Percentiles rank a stretch among this genome's conserved stretches.
phyloP scores from a whole-genome alignment of 2,329 filamentous ascomycete species.

The Chrysosphaeria jannelii region DNA sequence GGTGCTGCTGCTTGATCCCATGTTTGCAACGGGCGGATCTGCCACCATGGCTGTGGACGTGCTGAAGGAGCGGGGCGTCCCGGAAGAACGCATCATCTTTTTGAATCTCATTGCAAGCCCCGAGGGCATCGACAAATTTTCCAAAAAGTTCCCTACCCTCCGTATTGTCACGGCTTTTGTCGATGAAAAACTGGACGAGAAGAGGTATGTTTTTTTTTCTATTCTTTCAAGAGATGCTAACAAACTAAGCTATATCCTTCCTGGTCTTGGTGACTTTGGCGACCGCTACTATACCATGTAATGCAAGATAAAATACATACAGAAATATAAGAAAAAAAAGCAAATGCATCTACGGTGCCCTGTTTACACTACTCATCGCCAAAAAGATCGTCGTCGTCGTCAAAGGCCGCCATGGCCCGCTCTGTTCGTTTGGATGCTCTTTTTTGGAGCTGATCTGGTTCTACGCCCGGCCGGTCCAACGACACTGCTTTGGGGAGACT shows the following conservation, averaged over 20 bases:
- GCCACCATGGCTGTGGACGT: constrained; percentile 94
- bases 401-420: too few species aligned
- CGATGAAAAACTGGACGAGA: constrained; percentile 77
- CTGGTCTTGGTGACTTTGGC: constrained; percentile 81
- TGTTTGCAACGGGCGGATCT: constrained; percentile 93
- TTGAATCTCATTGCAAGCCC: constrained; percentile 95
- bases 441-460: too few species aligned
- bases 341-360: too few species aligned
- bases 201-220: constrained; percentile 33
- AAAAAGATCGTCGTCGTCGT: too few species aligned
- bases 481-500: too few species aligned
- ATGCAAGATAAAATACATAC: not conserved
- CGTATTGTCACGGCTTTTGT: constrained; percentile 89
- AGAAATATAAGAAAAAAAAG: not conserved
- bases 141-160: constrained; percentile 62
- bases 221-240: constrained; percentile 3
- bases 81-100: constrained; percentile 85
- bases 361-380: too few species aligned
- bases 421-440: too few species aligned
- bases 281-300: constrained; percentile 85
- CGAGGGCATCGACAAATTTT: constrained; percentile 69
- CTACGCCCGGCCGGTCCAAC: too few species aligned
- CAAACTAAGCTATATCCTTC: constrained; percentile 59
- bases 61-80: constrained; percentile 64
- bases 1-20: constrained; percentile 87